Base-by-base conservation (phyloP, 2,329 filamentous ascomycete species). In the Colletotrichum nymphaeae region DNA sequence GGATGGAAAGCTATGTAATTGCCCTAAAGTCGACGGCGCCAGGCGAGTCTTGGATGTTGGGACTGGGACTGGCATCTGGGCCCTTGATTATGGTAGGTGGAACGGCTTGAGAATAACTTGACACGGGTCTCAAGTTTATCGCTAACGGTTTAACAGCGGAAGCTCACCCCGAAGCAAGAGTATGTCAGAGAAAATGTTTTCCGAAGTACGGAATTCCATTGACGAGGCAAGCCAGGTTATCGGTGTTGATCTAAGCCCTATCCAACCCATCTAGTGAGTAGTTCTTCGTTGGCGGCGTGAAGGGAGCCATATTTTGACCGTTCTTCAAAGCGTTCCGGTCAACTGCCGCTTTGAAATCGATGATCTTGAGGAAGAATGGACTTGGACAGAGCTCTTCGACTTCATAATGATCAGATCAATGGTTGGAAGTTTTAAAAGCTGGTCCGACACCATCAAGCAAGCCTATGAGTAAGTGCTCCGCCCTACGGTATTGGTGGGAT, bases 391-490 rank as follows among this genome's bases (percentile, higher is more conserved):
- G 24, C 84, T 85, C 0, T 90, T 90, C 78, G 90, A 92, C 80
- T 89, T 88, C 76, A 88, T 92, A 75, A 89, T 91, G 77, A 87
- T 87, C 7, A 86, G 88, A 46, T 83, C 88, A 74, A 83, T 91
- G 76, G 83, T 86, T 2, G 89, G 89, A 62, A 84, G 86, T 62
- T 86, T 91, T 71, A 79, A 83, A 3, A 88, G 90, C 75, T 91
- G 88, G 79, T 84, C 86, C 53, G 83, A 85, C 49, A 79, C 91
- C 16, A 82, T 91, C 69, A 79, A 81, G 55, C 86, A 87, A 68
- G 79, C 86, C 6, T 88, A 80, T 55, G 78, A 83, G 68, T 77
- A 77, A 46, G 60, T 16, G 32, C 11, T 35, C 2, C n/a, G 3
- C 24, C 24, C 2, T 3, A 24, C 2, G 24, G 24, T 3, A 24